A percentile compares a stretch with the other conserved stretches of the same genome.
Evolutionary conservation across 129 eudicot genomes (phyloP).

Genomic region (Oenanthe sinensis): DNA sequence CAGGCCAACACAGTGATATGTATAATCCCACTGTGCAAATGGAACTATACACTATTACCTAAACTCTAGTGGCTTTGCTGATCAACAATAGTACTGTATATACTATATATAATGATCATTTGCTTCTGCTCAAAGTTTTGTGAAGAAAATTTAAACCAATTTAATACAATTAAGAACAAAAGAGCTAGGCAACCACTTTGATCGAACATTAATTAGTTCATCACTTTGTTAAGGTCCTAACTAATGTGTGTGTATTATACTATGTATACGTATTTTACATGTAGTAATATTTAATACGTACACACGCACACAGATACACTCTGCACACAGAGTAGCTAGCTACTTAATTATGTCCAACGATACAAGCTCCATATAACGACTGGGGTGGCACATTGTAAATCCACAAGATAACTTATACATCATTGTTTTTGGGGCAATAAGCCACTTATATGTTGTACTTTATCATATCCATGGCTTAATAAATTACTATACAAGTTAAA

Average conservation of each 20-base stretch:
- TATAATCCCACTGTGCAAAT: background rate
- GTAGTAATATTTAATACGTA: background rate
- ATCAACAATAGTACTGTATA: background rate
- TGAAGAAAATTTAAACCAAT: background rate
- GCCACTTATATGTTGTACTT: background rate
- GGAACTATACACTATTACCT: background rate
- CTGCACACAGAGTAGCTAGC: background rate
- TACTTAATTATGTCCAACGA: conserved; percentile 1
- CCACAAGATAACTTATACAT: background rate
- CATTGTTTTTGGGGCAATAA: background rate
- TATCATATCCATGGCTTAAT: background rate
- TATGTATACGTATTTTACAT: background rate
- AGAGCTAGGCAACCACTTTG: background rate
- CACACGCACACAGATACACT: too few relatives aligned
- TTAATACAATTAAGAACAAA: background rate
- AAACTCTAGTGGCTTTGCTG: background rate
- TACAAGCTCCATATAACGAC: background rate
- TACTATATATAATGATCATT: background rate
- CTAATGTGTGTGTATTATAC: background rate
- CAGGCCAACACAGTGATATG: background rate
- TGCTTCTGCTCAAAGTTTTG: background rate
- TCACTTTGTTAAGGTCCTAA: background rate
- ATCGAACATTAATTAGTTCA: background rate
- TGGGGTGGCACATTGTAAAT: conserved; percentile 5
- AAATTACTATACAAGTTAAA: background rate